Evolutionary conservation across 371 early-diverging fungal species (phyloP).

Genomic region (Mucor ambiguus): DNA sequence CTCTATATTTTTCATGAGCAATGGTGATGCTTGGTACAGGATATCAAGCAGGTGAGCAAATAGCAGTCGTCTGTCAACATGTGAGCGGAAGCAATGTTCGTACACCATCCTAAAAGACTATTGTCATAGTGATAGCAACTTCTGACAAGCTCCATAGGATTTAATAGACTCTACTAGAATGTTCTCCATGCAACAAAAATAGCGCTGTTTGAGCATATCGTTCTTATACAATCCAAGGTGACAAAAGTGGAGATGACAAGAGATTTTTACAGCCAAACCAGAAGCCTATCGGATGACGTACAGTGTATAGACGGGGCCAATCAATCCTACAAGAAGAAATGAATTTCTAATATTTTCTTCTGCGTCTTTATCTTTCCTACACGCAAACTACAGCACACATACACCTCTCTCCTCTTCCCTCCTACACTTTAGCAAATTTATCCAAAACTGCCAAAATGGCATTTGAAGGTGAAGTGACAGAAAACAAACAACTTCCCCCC

Average conservation of each 20-base stretch:
- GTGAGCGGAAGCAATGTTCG: too few relatives aligned
- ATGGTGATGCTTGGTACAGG: too few relatives aligned
- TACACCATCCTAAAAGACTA: background rate
- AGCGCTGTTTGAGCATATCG: background rate
- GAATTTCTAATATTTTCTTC: background rate
- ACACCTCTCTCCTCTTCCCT: background rate
- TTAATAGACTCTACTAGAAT: background rate
- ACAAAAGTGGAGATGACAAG: background rate
- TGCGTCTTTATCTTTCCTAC: background rate
- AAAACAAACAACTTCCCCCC: background rate
- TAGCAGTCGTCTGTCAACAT: too few relatives aligned
- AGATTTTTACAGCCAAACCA: background rate
- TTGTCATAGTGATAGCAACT: background rate
- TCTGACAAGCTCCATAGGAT: background rate
- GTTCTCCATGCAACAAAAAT: background rate
- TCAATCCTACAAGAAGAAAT: background rate
- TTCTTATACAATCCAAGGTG: background rate
- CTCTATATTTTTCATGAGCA: too few relatives aligned
- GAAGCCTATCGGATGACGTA: background rate
- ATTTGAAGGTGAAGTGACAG: slow-evolving; percentile 5
- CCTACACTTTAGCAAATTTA: background rate
- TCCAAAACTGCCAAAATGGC: slow-evolving; percentile 19
- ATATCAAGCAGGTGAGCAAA: too few relatives aligned
- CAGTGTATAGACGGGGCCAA: slow-evolving; percentile 1
- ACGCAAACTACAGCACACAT: background rate